phyloP scores from a whole-genome alignment of 305 asterid species.

The Solanum hybrid region DNA sequence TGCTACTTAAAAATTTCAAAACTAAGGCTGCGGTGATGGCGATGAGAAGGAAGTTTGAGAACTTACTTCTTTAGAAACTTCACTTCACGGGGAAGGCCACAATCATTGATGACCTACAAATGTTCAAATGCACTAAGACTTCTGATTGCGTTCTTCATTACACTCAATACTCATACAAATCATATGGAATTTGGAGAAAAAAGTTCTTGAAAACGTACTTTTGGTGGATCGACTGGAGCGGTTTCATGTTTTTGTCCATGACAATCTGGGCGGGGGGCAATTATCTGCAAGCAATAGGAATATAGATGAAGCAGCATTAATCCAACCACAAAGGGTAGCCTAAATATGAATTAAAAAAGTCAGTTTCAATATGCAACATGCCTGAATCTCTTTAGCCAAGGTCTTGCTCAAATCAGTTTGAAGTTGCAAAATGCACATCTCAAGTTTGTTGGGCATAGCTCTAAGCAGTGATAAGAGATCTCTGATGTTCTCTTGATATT shows the following conservation, averaged over 20 bases:
- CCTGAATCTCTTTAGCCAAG: slow-evolving; percentile 65
- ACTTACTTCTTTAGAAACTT: slow-evolving; percentile 40
- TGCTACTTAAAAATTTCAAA: neutral
- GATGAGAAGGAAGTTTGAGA: slow-evolving; percentile 6
- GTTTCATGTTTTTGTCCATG: slow-evolving; percentile 29
- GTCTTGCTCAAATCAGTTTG: slow-evolving; percentile 42
- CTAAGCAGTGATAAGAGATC: slow-evolving; percentile 39
- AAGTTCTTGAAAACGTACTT: slow-evolving; percentile 4
- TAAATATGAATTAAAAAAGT: neutral
- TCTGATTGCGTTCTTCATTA: slow-evolving; percentile 7
- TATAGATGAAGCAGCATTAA: slow-evolving; percentile 1
- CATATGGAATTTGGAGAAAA: neutral
- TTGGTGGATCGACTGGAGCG: slow-evolving; percentile 25
- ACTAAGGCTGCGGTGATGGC: neutral
- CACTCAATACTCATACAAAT: slow-evolving; percentile 12
- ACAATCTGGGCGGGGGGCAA: slow-evolving; percentile 37
- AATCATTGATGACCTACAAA: slow-evolving; percentile 41
- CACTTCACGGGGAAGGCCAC: slow-evolving; percentile 27
- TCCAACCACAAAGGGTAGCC: slow-evolving; percentile 9
- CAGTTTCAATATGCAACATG: slow-evolving; percentile 22
- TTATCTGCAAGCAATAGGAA: slow-evolving; percentile 39
- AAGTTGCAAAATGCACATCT: slow-evolving; percentile 40
- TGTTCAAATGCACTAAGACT: slow-evolving; percentile 11
- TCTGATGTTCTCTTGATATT: slow-evolving; percentile 32
- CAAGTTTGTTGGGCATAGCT: slow-evolving; percentile 48